Evolutionary conservation across 2,329 filamentous ascomycete species (phyloP), one percentile per base, ranked within the genome.

Genomic region (Cercospora sp.): DNA sequence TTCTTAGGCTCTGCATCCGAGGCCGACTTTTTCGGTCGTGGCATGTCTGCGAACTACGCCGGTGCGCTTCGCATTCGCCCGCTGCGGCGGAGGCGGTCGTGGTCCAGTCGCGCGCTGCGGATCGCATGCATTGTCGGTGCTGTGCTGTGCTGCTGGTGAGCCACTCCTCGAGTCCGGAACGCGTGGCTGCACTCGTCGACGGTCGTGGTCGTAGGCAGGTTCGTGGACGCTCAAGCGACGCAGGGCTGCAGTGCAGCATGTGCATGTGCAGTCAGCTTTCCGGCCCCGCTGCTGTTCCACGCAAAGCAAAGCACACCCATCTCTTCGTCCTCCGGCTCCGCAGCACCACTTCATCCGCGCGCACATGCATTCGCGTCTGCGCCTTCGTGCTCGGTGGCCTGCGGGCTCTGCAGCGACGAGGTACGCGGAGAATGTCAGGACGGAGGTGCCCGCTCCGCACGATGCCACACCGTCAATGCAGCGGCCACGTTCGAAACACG

Each of bases 11-110:
- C 87, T 68, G 84, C 85, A 64, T 86, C 87, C 67, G 60, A 10
- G 33, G 86, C 86, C 68, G 86, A 83, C 78, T 86, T 87, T 82
- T 89, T 89, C 59, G 87, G 87, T 74, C 89, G 86, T 77, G 89
- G 89, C 89, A 91, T 89, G 16, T 45, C 63, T 58, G 53, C 26
- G 26, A 30, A 18, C 30, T 33, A 30, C n/a, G 26, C 53, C 26
- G 53, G 3, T 30, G 13, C 33, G 33, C 42, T 30, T 55, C 42
- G 45, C 45, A n/a, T 12, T 33, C n/a, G 61, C 60, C 26, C 23
- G 20, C 42, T 26, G 60, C 31, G 36, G 18, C 36, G 60, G 30
- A 20, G 39, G 33, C 26, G 18, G 18, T 63, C 31, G 42, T 63
- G 61, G 26, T 33, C 28, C 16, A 23, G 42, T 33, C 42, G 61